Evolutionary conservation across 441 rosid genomes (phyloP).

Genomic region (Jatropha podagrica): DNA sequence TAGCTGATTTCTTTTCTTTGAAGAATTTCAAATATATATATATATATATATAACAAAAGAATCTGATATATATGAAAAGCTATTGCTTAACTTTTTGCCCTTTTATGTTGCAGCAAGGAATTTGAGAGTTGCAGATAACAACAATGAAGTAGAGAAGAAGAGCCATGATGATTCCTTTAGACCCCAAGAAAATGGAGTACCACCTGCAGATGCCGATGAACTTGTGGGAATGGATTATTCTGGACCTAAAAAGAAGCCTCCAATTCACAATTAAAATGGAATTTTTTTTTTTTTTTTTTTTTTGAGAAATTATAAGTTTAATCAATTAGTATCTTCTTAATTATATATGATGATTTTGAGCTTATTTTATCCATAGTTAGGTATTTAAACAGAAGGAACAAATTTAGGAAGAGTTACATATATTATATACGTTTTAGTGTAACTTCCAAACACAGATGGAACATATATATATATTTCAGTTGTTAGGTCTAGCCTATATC

Average conservation of each 20-base stretch:
- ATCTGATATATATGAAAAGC: too few relatives aligned
- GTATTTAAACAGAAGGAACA: background rate
- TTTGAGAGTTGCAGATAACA: constrained; percentile 24
- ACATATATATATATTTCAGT: background rate
- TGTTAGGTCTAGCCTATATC: background rate
- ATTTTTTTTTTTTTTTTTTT: constrained; percentile 18
- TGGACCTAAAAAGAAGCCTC: constrained; percentile 63
- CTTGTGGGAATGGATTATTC: constrained; percentile 51
- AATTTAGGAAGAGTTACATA: background rate
- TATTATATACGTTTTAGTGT: background rate
- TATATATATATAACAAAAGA: too few relatives aligned
- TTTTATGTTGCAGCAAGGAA: constrained; percentile 40
- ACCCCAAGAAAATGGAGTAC: constrained; percentile 23
- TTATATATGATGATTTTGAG: background rate
- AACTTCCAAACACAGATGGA: background rate
- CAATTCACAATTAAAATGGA: constrained; percentile 51
- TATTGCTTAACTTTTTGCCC: background rate
- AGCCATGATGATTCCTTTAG: constrained; percentile 2
- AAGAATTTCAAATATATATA: too few relatives aligned
- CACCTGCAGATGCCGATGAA: constrained; percentile 33
- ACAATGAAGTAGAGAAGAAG: constrained; percentile 26
- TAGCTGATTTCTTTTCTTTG: too few relatives aligned
- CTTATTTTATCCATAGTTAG: background rate
- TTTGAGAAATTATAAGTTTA: background rate
- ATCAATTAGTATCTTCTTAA: background rate